phyloP scores from a whole-genome alignment of 768 basidiomycete genomes.

The Filobasidium floriforme region DNA sequence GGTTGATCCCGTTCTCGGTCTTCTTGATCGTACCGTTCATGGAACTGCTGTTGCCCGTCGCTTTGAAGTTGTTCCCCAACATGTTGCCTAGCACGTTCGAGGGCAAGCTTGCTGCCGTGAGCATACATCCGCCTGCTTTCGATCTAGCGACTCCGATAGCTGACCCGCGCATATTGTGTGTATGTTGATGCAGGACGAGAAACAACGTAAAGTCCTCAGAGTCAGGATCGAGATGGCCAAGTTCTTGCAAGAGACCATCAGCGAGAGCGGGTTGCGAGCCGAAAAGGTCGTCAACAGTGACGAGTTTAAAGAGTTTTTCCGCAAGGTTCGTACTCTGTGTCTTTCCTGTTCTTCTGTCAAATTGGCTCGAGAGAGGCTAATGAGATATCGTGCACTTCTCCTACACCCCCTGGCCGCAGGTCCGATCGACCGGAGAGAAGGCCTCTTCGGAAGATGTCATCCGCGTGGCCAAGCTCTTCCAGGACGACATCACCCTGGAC shows the following conservation, averaged over 20 bases:
- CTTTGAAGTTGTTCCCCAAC: constrained; percentile 92
- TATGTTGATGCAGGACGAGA: constrained; percentile 69
- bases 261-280: constrained; percentile 86
- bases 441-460: constrained; percentile 82
- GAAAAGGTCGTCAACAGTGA: constrained; percentile 83
- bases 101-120: constrained; percentile 85
- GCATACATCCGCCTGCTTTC: constrained; percentile 31
- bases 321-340: constrained; percentile 61
- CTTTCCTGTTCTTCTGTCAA: neutral
- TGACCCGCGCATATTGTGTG: constrained; percentile 21
- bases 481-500: constrained; percentile 95
- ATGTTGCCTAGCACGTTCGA: constrained; percentile 99
- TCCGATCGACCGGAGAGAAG: constrained; percentile 88
- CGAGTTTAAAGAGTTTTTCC: constrained; percentile 98
- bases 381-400: neutral
- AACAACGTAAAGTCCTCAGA: constrained; percentile 86
- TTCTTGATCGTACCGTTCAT: constrained; percentile 97
- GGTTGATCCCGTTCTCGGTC: constrained; percentile 88
- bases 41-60: constrained; percentile 92
- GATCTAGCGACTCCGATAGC: neutral
- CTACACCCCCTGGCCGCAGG: constrained; percentile 47
- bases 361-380: neutral
- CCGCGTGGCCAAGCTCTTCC: constrained; percentile 91
- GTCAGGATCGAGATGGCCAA: constrained; percentile 98
- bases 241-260: constrained; percentile 93